Evolutionary conservation across 1,139 yeast genomes (phyloP), one percentile per base, ranked within the genome.

Genomic region (Magnusiomyces paraingens): DNA sequence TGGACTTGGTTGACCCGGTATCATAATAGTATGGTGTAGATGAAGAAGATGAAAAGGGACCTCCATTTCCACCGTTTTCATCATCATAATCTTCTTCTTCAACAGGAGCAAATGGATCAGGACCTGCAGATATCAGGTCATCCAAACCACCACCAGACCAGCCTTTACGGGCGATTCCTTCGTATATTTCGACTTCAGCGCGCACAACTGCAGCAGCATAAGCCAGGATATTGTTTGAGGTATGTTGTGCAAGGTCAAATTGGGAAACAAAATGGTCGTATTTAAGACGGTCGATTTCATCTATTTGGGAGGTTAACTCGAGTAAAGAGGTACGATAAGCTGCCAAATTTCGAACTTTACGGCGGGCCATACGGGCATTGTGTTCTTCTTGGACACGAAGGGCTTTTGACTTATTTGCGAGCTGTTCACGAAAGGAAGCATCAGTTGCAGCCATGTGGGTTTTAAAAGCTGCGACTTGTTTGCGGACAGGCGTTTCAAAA

Each of bases 111-210:
- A 74, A 74, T 35, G 78, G 78, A 55, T 73, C 77, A 1, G 70
- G 69, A 70, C 80, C 70, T 20, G 66, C 63, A 3, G 68, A 63
- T 29, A 81, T 70, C 52, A 88, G 70, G 32, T 79, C 83, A 64
- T 88, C 95, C 43, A 87, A 70, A 0, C 95, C 95, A 20, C 93
- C 93, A 10, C 95, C 95, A 11, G 86, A 77, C 89, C 91, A 84
- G 8, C 95, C 94, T 66, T 88, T 88, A 55, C 83, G 76, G 0
- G 95, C 95, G 39, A 89, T 81, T 20, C 86, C 84, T 64, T 86
- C 95, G 61, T 81, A 83, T 4, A 88, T 81, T 63, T 87, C 94
- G 38, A 89, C 80, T 64, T 88, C 93, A 1, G 94, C 93, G 52
- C 89, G 72, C 1, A 87, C 82, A 8, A 86, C 73, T 0, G 86